These are phyloP conservation scores for Hibiscus syriacus DNA, from an alignment of 345 rosid species.

Conservation along the genomic window DNA sequence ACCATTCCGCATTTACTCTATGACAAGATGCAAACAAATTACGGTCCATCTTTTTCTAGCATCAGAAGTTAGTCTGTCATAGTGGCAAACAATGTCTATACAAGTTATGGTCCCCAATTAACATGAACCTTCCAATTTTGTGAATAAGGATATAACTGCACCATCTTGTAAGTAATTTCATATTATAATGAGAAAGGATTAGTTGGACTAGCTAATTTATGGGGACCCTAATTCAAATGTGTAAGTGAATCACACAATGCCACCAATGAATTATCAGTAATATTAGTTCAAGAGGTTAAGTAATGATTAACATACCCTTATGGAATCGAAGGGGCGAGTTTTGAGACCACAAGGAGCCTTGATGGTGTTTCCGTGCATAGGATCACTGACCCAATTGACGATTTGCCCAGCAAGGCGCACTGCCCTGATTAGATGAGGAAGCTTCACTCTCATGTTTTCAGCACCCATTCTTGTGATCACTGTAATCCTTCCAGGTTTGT, in stretches of 20 bases:
- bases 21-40: neutral
- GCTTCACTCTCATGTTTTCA: slow-evolving; percentile 92
- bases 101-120: neutral
- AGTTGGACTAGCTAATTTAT: neutral
- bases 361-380: slow-evolving; percentile 96
- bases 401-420: slow-evolving; percentile 73
- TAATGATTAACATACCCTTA: slow-evolving; percentile 38
- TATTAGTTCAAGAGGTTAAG: neutral
- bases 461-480: slow-evolving; percentile 88
- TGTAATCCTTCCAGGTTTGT: slow-evolving; percentile 83
- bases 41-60: neutral
- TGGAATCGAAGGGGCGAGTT: slow-evolving; percentile 90
- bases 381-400: slow-evolving; percentile 94
- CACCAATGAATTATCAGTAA: neutral
- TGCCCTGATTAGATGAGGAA: slow-evolving; percentile 80
- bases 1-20: neutral
- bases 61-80: neutral
- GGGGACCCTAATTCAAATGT: neutral
- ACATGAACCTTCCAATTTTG: neutral
- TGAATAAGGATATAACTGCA: neutral
- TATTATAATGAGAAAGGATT: neutral
- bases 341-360: slow-evolving; percentile 96
- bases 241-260: neutral
- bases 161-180: neutral
- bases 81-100: neutral